phyloP scores from a whole-genome alignment of 106 monocot species.

The Platanthera guangdongensis region DNA sequence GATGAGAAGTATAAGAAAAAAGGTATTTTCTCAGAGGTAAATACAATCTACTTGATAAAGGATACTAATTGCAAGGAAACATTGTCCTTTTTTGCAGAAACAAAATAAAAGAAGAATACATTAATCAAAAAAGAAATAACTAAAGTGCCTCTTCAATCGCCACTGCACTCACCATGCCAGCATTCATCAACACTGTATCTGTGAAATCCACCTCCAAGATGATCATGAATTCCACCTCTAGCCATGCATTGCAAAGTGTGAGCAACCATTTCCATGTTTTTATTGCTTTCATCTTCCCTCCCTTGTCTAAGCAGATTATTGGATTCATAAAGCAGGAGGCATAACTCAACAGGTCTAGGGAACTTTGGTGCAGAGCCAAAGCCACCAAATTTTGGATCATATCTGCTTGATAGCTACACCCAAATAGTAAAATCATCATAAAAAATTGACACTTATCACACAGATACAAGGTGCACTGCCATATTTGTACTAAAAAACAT shows the following conservation, averaged over 20 bases:
- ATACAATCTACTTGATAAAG: too few species aligned
- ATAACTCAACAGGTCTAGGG: slow-evolving; percentile 83
- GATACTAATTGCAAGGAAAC: too few species aligned
- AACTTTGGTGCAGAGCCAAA: slow-evolving; percentile 94
- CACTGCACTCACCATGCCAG: slow-evolving; percentile 77
- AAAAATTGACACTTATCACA: not conserved
- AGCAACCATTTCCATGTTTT: slow-evolving; percentile 44
- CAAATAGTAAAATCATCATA: not conserved
- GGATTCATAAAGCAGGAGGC: slow-evolving; percentile 71
- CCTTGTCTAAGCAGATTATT: slow-evolving; percentile 45
- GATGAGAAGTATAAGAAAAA: too few species aligned
- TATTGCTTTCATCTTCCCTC: slow-evolving; percentile 43
- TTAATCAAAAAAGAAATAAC: not conserved
- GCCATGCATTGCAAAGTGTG: slow-evolving; percentile 86
- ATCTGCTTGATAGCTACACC: slow-evolving; percentile 51
- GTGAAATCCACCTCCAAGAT: slow-evolving; percentile 94
- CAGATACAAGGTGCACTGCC: not conserved
- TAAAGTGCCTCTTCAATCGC: not conserved
- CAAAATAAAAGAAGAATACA: not conserved
- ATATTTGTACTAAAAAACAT: slow-evolving; percentile 1
- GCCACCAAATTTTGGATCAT: slow-evolving; percentile 83
- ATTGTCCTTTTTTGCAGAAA: not conserved
- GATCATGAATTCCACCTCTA: slow-evolving; percentile 93
- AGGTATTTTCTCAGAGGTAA: too few species aligned
- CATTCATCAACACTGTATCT: slow-evolving; percentile 97